A percentile compares a stretch with the other conserved stretches of the same genome.
Conservation (phyloP, 2,329 filamentous ascomycete genomes). For the Colletotrichum navitas region DNA sequence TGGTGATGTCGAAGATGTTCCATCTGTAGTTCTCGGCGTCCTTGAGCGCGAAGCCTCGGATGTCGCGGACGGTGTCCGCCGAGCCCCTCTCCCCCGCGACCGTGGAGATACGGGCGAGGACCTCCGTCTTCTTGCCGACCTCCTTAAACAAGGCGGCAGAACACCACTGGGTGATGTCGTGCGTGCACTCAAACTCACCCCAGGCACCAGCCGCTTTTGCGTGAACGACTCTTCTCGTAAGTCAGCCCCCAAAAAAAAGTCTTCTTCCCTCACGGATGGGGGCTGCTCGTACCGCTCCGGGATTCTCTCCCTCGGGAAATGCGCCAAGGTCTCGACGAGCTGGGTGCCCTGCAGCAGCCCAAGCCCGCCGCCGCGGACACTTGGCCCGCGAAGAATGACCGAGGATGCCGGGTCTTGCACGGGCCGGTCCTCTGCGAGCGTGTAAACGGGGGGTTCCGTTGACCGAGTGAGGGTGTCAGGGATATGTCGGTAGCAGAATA, state of each 20-base stretch:
- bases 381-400: background rate
- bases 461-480: background rate
- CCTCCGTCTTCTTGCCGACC: constrained; percentile 63
- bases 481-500: background rate
- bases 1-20: constrained; percentile 69
- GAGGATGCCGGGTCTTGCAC: constrained; percentile 5
- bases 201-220: constrained; percentile 54
- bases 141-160: constrained; percentile 62
- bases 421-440: constrained; percentile 46
- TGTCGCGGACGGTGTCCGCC: constrained; percentile 74
- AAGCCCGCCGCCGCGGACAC: constrained; percentile 50
- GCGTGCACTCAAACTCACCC: constrained; percentile 67
- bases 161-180: constrained; percentile 67
- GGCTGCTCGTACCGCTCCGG: constrained; percentile 58
- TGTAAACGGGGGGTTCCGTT: constrained; percentile 44
- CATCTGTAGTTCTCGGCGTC: constrained; percentile 61
- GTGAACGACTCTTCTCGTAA: constrained; percentile 42
- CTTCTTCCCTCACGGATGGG: too few species aligned
- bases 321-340: constrained; percentile 67
- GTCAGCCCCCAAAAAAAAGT: background rate
- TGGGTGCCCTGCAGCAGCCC: constrained; percentile 64
- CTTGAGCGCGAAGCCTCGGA: constrained; percentile 70
- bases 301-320: constrained; percentile 70
- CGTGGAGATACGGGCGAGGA: constrained; percentile 69
- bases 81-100: constrained; percentile 75